A percentile compares a stretch with the other conserved stretches of the same genome.
Evolutionary conservation across 345 rosid genomes (phyloP).

Genomic region (Dipteronia sinensis): DNA sequence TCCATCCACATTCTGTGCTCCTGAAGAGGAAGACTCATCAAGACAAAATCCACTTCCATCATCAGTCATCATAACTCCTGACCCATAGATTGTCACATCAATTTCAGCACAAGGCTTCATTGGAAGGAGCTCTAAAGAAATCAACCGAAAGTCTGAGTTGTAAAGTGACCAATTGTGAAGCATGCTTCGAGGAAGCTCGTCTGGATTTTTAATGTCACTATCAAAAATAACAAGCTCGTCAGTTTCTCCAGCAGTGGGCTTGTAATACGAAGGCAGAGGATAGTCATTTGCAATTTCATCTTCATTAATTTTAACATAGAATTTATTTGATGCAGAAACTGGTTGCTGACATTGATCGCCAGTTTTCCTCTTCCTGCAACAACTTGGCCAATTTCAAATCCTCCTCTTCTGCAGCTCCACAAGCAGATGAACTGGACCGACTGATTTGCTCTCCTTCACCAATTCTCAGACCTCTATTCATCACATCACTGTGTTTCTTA

Average conservation of each 20-base stretch:
- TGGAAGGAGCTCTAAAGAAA: constrained; percentile 86
- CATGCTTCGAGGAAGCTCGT: constrained; percentile 59
- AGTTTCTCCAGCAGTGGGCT: constrained; percentile 54
- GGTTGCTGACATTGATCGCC: constrained; percentile 46
- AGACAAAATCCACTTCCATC: constrained; percentile 60
- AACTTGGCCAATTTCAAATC: constrained; percentile 59
- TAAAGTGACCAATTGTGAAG: constrained; percentile 88
- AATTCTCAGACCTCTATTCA: constrained; percentile 41
- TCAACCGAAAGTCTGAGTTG: constrained; percentile 63
- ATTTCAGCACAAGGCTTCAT: constrained; percentile 68
- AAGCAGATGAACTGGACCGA: constrained; percentile 25
- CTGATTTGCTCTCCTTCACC: constrained; percentile 25
- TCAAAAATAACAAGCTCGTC: constrained; percentile 64
- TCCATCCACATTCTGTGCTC: constrained; percentile 39
- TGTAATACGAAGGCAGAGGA: constrained; percentile 78
- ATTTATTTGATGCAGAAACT: constrained; percentile 44
- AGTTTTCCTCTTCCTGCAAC: constrained; percentile 70
- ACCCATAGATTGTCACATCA: constrained; percentile 77
- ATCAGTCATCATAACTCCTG: constrained; percentile 66
- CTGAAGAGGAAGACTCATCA: constrained; percentile 51
- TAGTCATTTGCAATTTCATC: constrained; percentile 83
- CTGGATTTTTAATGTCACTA: constrained; percentile 26
- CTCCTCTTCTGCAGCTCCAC: constrained; percentile 44
- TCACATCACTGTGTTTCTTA: constrained; percentile 20
- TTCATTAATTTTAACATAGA: constrained; percentile 71